Evolutionary conservation across 441 rosid genomes (phyloP), one percentile per base, ranked within the genome.

Genomic region (Adansonia grandidieri): DNA sequence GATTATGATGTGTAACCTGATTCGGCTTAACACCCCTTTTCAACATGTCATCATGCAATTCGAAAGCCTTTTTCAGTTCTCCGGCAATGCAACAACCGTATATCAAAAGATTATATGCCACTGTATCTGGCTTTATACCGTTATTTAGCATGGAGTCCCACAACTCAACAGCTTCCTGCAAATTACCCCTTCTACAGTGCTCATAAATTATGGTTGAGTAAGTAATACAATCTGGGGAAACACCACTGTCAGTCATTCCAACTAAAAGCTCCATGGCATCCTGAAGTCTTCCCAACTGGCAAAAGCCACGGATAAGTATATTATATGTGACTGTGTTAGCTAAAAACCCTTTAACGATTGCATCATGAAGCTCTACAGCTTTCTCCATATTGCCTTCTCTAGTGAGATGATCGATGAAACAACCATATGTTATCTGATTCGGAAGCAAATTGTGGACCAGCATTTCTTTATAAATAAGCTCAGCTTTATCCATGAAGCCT

Each of bases 121-220:
- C 53, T 67, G 80, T 75, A 86, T 96, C 97, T 0, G 97, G 97
- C 84, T 78, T 87, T 71, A 91, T 63, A 71, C 98, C 97, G 80
- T 80, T 86, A 67, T 80, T 78, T 4, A 77, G 85, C 99, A 96
- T 93, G 2, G 78, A 80, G 68, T 91, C 85, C 99, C 99, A 96
- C 64, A 91, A 76, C 79, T 80, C 71, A 14, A 90, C 67, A 7
- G 98, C 96, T 82, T 89, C 89, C 65, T 74, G 80, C 80, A 96
- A 84, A 75, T 84, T 71, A 8, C 89, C 90, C 80, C 81, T 82
- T 83, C 79, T 84, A 76, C 96, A 90, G 9, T 84, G 85, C 86
- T 93, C 92, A 63, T 85, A 83, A 63, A 96, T 91, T 80, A 96
- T 80, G 7, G 97, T 96, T 22, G 99, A 90, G 79, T 92, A 93